These are phyloP conservation scores for Kodamaea anthophila DNA, from an alignment of 1,139 yeast genomes.

Conservation along the genomic window DNA sequence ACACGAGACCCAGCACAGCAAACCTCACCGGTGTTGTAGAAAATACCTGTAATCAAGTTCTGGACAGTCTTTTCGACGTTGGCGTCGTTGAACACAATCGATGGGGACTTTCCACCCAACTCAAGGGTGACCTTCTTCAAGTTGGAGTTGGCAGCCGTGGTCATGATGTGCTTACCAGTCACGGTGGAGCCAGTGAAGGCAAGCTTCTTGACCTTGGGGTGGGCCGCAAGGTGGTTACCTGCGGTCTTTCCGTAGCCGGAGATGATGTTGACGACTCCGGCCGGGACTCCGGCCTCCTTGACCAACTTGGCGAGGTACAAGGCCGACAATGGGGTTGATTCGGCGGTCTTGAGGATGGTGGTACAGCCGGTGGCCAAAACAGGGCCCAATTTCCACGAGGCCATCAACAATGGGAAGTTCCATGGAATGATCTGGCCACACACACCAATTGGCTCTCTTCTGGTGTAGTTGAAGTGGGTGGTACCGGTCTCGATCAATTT, in stretches of 20 bases:
- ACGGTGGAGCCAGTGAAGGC: conserved; percentile 36
- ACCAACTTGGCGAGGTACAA: conserved; percentile 24
- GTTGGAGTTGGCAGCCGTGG: conserved; percentile 24
- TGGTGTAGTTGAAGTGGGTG: conserved; percentile 22
- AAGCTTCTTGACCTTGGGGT: conserved; percentile 27
- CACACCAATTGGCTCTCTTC: conserved; percentile 31
- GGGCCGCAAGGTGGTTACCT: conserved; percentile 28
- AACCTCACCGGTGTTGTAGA: conserved; percentile 83
- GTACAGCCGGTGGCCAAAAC: conserved; percentile 32
- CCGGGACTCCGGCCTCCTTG: conserved; percentile 25
- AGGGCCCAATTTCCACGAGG: conserved; percentile 32
- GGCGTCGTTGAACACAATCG: conserved; percentile 27
- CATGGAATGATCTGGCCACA: conserved; percentile 36
- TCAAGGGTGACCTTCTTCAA: conserved; percentile 32
- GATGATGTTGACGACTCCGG: conserved; percentile 30
- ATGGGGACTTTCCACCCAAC: conserved; percentile 32
- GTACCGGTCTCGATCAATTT: conserved; percentile 18
- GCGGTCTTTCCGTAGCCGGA: conserved; percentile 28
- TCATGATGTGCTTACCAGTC: conserved; percentile 29
- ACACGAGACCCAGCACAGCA: conserved; percentile 86
- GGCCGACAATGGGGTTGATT: conserved; percentile 32
- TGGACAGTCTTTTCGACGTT: conserved; percentile 42
- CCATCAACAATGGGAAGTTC: conserved; percentile 35
- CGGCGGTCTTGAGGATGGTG: conserved; percentile 30
- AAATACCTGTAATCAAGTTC: conserved; percentile 56